phyloP scores from a whole-genome alignment of 2,329 filamentous ascomycete genomes.

The Penicillium sp. region DNA sequence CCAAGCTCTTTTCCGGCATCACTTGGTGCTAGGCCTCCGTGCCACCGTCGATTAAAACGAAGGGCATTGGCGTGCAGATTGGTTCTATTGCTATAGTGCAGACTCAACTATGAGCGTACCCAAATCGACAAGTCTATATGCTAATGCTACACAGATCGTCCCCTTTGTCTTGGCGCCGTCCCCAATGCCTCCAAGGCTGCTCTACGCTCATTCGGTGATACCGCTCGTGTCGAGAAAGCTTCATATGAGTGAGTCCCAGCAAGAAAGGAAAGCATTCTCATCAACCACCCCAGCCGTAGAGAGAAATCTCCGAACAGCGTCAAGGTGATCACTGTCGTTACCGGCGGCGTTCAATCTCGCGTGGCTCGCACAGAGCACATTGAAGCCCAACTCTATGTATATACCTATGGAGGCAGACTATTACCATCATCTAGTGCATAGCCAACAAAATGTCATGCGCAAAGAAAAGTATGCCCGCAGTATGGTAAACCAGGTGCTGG shows the following conservation, averaged over 20 bases:
- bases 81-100: slow-evolving; percentile 49
- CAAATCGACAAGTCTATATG: background rate
- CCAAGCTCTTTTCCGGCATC: slow-evolving; percentile 63
- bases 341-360: slow-evolving; percentile 63
- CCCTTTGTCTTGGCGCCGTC: slow-evolving; percentile 51
- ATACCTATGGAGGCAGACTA: slow-evolving; percentile 57
- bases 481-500: slow-evolving; percentile 60
- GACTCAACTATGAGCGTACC: background rate
- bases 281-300: background rate
- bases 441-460: slow-evolving; percentile 57
- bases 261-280: too few species aligned
- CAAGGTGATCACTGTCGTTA: slow-evolving; percentile 58
- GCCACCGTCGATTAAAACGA: slow-evolving; percentile 54
- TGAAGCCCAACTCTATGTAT: slow-evolving; percentile 57
- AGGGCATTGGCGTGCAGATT: slow-evolving; percentile 52
- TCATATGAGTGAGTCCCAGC: slow-evolving; percentile 47
- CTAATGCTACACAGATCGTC: slow-evolving; percentile 37
- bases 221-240: slow-evolving; percentile 60
- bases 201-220: slow-evolving; percentile 61
- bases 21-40: slow-evolving; percentile 60
- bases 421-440: slow-evolving; percentile 55
- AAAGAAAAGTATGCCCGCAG: slow-evolving; percentile 58
- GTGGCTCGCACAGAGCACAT: slow-evolving; percentile 56
- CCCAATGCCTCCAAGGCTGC: slow-evolving; percentile 66
- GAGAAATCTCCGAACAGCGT: slow-evolving; percentile 38